A percentile compares a stretch with the other conserved stretches of the same genome.
Conservation (phyloP, 2,329 filamentous ascomycete genomes). For the Xylaria sp. region DNA sequence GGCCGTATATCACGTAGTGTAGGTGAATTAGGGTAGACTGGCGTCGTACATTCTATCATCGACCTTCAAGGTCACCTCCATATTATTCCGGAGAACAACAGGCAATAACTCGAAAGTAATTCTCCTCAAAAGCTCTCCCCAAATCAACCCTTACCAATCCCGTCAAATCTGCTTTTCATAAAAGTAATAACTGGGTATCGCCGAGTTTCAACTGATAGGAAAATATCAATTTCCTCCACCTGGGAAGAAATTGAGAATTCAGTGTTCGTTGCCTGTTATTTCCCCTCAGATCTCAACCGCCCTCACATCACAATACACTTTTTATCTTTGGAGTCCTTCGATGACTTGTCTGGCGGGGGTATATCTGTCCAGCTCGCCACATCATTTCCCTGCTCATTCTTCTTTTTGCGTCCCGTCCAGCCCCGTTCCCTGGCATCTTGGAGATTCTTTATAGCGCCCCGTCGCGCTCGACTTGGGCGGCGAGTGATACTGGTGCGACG, state of each 20-base stretch:
- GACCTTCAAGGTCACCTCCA: no score
- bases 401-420: constrained; percentile 44
- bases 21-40: no score
- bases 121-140: background rate
- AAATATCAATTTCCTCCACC: background rate
- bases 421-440: constrained; percentile 54
- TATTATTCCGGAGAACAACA: background rate
- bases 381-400: constrained; percentile 33
- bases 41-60: no score
- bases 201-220: background rate
- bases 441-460: constrained; percentile 58
- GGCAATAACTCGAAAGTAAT: background rate
- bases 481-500: constrained; percentile 41
- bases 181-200: background rate
- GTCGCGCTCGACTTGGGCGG: constrained; percentile 51
- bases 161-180: background rate
- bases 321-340: constrained; percentile 35
- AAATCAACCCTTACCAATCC: background rate
- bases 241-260: background rate
- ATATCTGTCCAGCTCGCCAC: constrained; percentile 51
- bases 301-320: constrained; percentile 51
- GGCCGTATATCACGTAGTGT: no score
- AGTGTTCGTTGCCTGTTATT: background rate
- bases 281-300: background rate
- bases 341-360: constrained; percentile 29